Evolutionary conservation across 257 asterid species (phyloP).

Genomic region (Linderniella brevidens): DNA sequence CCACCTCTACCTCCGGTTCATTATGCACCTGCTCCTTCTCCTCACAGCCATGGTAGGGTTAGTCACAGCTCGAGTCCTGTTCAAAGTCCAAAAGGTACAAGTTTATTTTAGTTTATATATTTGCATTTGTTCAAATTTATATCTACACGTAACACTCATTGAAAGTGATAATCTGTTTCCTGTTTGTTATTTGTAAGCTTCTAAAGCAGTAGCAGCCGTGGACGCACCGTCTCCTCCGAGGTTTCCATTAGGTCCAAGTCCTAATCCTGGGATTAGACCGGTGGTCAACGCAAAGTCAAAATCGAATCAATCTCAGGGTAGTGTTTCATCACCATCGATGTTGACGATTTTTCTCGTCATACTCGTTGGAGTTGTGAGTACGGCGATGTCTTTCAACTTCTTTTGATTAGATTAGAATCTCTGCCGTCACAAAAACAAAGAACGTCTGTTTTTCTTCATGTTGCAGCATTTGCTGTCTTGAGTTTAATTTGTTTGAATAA

Average conservation of each 20-base stretch:
- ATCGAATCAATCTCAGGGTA: constrained; percentile 12
- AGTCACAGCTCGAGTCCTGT: neutral
- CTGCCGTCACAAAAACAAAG: no score
- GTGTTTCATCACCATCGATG: no score
- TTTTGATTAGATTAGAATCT: no score
- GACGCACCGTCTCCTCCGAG: constrained; percentile 20
- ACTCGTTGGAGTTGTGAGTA: no score
- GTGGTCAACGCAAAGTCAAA: constrained; percentile 25
- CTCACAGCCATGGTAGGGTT: constrained; percentile 7
- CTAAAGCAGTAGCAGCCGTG: constrained; percentile 13
- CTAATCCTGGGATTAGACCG: constrained; percentile 33
- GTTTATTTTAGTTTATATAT: neutral
- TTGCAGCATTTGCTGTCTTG: no score
- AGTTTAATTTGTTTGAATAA: no score
- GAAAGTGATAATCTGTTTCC: no score
- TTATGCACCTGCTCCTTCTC: constrained; percentile 12
- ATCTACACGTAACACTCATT: no score
- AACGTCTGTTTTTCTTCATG: no score
- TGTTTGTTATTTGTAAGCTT: no score
- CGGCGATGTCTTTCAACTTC: no score
- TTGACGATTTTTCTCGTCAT: no score
- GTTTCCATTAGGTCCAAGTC: constrained; percentile 16
- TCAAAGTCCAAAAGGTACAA: constrained; percentile 23
- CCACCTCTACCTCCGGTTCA: constrained; percentile 23
- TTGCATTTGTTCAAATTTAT: neutral